Evolutionary conservation across 768 basidiomycete species (phyloP).

Genomic region (Kwoniella sp.): DNA sequence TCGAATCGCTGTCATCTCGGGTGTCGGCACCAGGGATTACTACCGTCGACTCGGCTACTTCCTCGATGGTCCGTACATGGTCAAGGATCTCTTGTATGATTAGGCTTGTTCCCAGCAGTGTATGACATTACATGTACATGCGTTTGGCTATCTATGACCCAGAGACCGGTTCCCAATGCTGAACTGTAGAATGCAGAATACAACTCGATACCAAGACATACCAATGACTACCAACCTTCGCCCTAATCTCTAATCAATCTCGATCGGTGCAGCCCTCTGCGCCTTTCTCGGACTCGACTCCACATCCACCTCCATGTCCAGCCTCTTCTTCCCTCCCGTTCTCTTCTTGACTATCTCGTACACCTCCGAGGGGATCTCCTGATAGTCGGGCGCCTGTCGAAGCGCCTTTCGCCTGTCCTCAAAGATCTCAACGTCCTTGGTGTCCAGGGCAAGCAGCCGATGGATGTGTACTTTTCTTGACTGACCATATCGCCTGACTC

Average conservation of each 20-base stretch:
- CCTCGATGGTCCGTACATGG: conserved; percentile 97
- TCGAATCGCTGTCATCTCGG: conserved; percentile 95
- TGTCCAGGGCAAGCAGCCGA: conserved; percentile 77
- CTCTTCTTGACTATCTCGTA: conserved; percentile 21
- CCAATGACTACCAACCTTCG: neutral
- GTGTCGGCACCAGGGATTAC: conserved; percentile 95
- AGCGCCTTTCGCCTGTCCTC: conserved; percentile 25
- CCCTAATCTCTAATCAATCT: conserved; percentile 16
- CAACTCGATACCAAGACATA: neutral
- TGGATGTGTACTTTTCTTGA: conserved; percentile 66
- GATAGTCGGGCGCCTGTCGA: conserved; percentile 31
- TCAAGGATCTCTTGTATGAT: conserved; percentile 57
- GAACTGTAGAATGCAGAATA: neutral
- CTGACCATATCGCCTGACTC: conserved; percentile 71
- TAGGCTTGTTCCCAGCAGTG: neutral
- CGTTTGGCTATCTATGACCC: too few relatives aligned
- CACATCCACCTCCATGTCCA: conserved; percentile 7
- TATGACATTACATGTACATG: neutral
- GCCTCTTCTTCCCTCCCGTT: conserved; percentile 1
- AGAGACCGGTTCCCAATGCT: too few relatives aligned
- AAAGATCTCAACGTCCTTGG: conserved; percentile 83
- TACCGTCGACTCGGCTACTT: conserved; percentile 91
- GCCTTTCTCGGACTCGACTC: conserved; percentile 24
- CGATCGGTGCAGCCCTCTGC: conserved; percentile 18
- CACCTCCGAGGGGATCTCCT: conserved; percentile 19